Percentiles rank a stretch among this genome's conserved stretches.
Evolutionary conservation across 306 rosid species (phyloP).

Genomic region (Quercus mongolica): DNA sequence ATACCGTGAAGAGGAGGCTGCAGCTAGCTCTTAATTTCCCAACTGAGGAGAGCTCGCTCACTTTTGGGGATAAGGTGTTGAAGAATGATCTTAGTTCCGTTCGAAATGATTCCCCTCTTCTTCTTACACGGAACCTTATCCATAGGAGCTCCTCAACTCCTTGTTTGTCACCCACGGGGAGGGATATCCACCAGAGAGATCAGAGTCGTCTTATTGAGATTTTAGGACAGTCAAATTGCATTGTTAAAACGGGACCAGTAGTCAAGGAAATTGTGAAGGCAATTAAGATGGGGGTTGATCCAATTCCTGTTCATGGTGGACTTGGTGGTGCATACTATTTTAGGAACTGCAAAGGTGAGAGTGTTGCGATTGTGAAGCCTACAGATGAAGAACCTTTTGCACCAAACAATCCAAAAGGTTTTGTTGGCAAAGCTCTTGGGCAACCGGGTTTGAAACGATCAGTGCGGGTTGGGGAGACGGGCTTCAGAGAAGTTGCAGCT

Average conservation of each 20-base stretch:
- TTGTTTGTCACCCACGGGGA: constrained; percentile 82
- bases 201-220: constrained; percentile 87
- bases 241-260: constrained; percentile 41
- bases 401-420: constrained; percentile 95
- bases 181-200: constrained; percentile 80
- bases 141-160: constrained; percentile 98
- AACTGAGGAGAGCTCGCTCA: constrained; percentile 79
- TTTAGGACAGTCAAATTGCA: constrained; percentile 58
- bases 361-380: constrained; percentile 93
- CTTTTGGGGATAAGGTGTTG: constrained; percentile 87
- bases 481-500: constrained; percentile 94
- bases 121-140: constrained; percentile 68
- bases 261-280: constrained; percentile 70
- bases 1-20: constrained; percentile 92
- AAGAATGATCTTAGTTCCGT: constrained; percentile 82
- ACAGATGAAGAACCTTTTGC: constrained; percentile 99
- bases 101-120: constrained; percentile 80
- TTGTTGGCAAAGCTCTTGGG: constrained; percentile 92
- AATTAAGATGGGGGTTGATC: constrained; percentile 79
- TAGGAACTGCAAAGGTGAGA: constrained; percentile 60
- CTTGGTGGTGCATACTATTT: constrained; percentile 98
- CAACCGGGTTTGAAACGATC: constrained; percentile 93
- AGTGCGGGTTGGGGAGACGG: constrained; percentile 96
- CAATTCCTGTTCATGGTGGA: constrained; percentile 77
- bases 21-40: constrained; percentile 93